Percentiles rank a stretch among this genome's conserved stretches.
Conservation (phyloP, 2,329 filamentous ascomycete species). For the Plenodomus biglobosus region DNA sequence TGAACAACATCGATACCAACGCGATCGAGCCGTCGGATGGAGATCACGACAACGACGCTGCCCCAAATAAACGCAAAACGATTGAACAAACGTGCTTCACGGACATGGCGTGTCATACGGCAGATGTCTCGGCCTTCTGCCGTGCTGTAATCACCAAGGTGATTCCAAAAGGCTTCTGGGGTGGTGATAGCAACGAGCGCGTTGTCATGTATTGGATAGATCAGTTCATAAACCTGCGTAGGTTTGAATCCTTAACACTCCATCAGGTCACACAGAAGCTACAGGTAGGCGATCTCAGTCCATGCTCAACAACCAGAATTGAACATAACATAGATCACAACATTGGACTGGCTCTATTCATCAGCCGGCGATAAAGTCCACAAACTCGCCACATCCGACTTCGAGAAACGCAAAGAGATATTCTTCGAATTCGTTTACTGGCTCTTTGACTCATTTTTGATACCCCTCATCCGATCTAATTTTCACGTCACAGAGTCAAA, state of each 20-base stretch:
- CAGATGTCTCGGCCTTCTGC: constrained; percentile 82
- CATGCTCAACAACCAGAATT: constrained; percentile 11
- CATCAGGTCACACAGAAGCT: constrained; percentile 76
- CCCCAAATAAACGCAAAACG: background rate
- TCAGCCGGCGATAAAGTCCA: constrained; percentile 47
- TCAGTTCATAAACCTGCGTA: constrained; percentile 72
- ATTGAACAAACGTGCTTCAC: constrained; percentile 52
- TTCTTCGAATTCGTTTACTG: constrained; percentile 88
- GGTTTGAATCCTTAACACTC: constrained; percentile 78
- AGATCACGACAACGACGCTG: constrained; percentile 4
- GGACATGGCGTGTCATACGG: constrained; percentile 66
- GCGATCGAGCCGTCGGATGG: constrained; percentile 5
- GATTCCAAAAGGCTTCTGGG: constrained; percentile 77
- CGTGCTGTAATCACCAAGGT: constrained; percentile 71
- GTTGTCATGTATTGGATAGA: constrained; percentile 70
- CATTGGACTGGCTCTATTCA: constrained; percentile 72
- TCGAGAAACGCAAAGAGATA: constrained; percentile 73
- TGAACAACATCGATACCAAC: background rate
- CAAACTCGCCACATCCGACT: constrained; percentile 71
- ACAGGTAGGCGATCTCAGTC: constrained; percentile 57
- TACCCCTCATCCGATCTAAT: constrained; percentile 81
- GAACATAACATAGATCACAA: constrained; percentile 57
- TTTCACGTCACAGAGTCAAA: constrained; percentile 96
- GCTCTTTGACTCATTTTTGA: constrained; percentile 84
- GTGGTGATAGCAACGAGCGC: constrained; percentile 64